phyloP scores from a whole-genome alignment of 2,329 filamentous ascomycete genomes.

The Pleomassaria siparia region DNA sequence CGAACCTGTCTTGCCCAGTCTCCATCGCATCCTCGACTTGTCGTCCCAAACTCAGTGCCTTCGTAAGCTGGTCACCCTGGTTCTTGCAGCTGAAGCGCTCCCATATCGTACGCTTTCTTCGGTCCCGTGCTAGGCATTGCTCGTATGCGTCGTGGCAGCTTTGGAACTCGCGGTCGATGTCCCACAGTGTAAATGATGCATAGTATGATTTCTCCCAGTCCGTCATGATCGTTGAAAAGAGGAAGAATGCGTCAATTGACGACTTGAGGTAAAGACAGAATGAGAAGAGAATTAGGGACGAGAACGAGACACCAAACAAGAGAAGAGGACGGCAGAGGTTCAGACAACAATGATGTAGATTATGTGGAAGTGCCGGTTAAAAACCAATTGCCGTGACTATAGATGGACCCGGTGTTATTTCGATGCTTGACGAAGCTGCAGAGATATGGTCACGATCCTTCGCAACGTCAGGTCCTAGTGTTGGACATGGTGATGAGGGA shows the following conservation, averaged over 20 bases:
- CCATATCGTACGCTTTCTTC: slow-evolving; percentile 24
- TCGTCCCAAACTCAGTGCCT: slow-evolving; percentile 29
- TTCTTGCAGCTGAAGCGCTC: slow-evolving; percentile 24
- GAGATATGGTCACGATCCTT: slow-evolving; percentile 16
- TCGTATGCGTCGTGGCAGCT: slow-evolving; percentile 36
- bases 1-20: slow-evolving; percentile 28
- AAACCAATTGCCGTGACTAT: slow-evolving; percentile 1
- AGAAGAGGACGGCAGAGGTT: neutral
- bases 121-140: slow-evolving; percentile 26
- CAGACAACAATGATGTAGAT: neutral
- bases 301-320: slow-evolving; percentile 3
- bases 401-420: slow-evolving; percentile 5
- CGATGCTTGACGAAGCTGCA: slow-evolving; percentile 13
- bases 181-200: slow-evolving; percentile 35
- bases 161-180: slow-evolving; percentile 40
- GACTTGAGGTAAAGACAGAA: neutral
- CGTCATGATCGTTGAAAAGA: slow-evolving; percentile 3
- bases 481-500: slow-evolving; percentile 9
- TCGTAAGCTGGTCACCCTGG: slow-evolving; percentile 29
- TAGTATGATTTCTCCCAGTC: slow-evolving; percentile 33
- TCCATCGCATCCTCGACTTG: slow-evolving; percentile 29
- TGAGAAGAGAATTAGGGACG: neutral
- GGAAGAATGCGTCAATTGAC: neutral
- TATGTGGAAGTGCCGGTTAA: slow-evolving; percentile 5
- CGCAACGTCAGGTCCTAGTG: neutral